A percentile compares a stretch with the other conserved stretches of the same genome.
Conservation (phyloP, 1,284 basidiomycete species). For the Mycena sp. region DNA sequence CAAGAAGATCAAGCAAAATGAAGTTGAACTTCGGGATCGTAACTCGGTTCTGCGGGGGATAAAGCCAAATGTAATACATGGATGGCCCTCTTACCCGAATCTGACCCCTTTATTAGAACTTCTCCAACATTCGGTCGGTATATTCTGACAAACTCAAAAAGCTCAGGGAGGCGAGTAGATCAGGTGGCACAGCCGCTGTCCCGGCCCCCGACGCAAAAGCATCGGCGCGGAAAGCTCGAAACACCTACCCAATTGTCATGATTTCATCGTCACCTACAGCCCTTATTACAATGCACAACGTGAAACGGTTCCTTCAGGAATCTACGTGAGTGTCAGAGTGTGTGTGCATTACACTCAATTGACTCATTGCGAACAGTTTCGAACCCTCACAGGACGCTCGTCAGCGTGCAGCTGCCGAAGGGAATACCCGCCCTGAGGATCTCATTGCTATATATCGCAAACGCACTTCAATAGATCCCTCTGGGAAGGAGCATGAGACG, state of each 20-base stretch:
- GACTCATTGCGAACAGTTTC: constrained; percentile 58
- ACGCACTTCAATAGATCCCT: constrained; percentile 68
- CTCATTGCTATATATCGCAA: constrained; percentile 86
- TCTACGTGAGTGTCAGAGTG: constrained; percentile 64
- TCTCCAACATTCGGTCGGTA: constrained; percentile 66
- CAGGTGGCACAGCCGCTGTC: constrained; percentile 45
- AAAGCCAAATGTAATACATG: constrained; percentile 72
- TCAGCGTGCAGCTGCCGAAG: constrained; percentile 70
- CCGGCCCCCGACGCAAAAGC: constrained; percentile 57
- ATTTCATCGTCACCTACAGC: constrained; percentile 96
- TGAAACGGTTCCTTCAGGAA: constrained; percentile 93
- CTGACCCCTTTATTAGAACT: constrained; percentile 62
- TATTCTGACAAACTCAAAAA: constrained; percentile 83
- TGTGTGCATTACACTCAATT: constrained; percentile 1
- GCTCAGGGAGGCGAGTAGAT: constrained; percentile 68
- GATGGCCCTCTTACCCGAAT: not conserved
- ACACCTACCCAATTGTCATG: constrained; percentile 92
- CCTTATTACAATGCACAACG: constrained; percentile 98
- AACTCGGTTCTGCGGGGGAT: constrained; percentile 80
- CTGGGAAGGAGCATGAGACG: constrained; percentile 54
- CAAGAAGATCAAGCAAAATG: constrained; percentile 79
- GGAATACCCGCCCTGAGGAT: constrained; percentile 84
- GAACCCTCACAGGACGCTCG: constrained; percentile 83
- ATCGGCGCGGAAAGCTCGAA: constrained; percentile 68
- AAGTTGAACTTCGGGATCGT: constrained; percentile 79